Base-by-base conservation (phyloP, 495 filamentous ascomycete species). In the Jackrogersella multiformis region DNA sequence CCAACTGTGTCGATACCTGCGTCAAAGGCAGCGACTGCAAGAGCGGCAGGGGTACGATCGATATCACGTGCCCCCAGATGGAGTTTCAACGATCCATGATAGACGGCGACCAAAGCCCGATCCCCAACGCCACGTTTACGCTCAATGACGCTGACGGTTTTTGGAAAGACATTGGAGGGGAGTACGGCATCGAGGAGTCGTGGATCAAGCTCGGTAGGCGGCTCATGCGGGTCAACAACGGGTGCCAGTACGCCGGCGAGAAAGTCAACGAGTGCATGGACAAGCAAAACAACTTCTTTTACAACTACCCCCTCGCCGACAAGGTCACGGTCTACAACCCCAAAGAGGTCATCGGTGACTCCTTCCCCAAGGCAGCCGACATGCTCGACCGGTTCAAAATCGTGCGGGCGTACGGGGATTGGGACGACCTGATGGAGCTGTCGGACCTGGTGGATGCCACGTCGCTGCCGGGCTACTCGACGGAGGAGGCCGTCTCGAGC, bases 231-330 rank as follows among this genome's bases (percentile, higher is more conserved):
- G 42, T 45, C 21, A 45, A 45, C 21, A 45, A 45, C 42, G 42
- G 42, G 42, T 45, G 42, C 42, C 42, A 45, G 10, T 45, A 45
- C 21, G 42, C 42, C 3, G 42, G 42, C 12, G 21, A 45, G 7
- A 24, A 45, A 2, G 12, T 45, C 8, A 13, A 45, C 2, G 42
- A 45, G 42, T 45, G 42, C 21, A 12, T 13, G 42, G 42, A 45
- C 20, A 45, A 45, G 42, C 42, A 45, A 10, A 45, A 45, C 42
- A 45, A 45, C 42, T 45, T 45, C 42, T 45, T 45, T 20, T 45
- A 45, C 42, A 45, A 45, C 42, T 45, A 45, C 21, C 42, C 42
- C 10, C 20, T 45, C 42, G 7, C 42, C 20, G 42, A 26, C 42
- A 26, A 45, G 12, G 42, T 45, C 6, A 45, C 20, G 10, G 42